These are phyloP conservation scores for Chalara sp. DNA, from an alignment of 2,329 filamentous ascomycete genomes.

Conservation along the genomic window DNA sequence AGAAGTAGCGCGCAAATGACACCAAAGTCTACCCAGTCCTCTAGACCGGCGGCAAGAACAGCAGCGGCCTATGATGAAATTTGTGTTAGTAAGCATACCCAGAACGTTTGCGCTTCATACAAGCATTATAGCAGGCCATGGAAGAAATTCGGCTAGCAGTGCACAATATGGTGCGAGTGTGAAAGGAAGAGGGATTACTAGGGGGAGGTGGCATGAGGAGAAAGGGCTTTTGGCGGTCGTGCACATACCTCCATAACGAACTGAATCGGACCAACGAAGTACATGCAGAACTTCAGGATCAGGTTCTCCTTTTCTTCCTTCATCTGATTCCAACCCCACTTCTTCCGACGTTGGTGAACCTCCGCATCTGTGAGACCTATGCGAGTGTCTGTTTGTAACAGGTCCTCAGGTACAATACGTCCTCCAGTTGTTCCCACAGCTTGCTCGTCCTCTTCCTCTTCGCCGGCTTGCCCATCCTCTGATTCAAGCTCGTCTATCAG, in stretches of 20 bases:
- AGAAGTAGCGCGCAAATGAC: conserved; percentile 79
- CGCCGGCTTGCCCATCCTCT: conserved; percentile 62
- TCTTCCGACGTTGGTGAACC: conserved; percentile 56
- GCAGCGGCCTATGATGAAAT: conserved; percentile 45
- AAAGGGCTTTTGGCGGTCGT: no score
- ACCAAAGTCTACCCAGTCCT: conserved; percentile 90
- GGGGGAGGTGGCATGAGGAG: no score
- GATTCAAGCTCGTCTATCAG: conserved; percentile 85
- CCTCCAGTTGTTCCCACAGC: conserved; percentile 45
- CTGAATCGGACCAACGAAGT: conserved; percentile 85
- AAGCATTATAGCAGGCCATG: no score
- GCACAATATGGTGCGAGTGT: no score
- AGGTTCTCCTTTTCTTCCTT: conserved; percentile 86
- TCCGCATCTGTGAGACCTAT: conserved; percentile 67
- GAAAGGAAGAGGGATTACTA: no score
- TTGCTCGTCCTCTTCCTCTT: conserved; percentile 50
- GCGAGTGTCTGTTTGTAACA: conserved; percentile 69
- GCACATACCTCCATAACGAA: conserved; percentile 80
- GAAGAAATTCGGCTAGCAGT: no score
- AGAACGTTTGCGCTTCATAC: no score
- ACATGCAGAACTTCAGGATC: conserved; percentile 72
- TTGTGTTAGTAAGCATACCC: no score
- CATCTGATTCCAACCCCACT: conserved; percentile 82
- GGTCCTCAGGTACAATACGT: conserved; percentile 62
- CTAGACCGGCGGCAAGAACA: conserved; percentile 73